phyloP scores from a whole-genome alignment of 257 asterid genomes.

The Solanum stenotomum region DNA sequence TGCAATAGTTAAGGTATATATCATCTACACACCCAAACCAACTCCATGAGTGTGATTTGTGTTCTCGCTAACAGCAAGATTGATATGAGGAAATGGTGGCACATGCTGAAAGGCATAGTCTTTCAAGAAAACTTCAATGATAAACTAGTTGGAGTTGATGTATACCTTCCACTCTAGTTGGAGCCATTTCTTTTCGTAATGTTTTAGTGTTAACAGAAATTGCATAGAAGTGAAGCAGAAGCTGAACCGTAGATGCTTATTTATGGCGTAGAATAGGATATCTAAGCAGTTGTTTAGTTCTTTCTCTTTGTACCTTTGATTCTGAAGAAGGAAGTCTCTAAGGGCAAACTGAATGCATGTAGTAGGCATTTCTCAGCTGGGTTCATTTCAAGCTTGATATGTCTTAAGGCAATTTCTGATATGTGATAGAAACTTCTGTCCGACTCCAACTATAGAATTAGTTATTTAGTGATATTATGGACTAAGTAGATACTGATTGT shows the following conservation, averaged over 20 bases:
- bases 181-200: background rate
- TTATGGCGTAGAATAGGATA: background rate
- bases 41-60: background rate
- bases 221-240: background rate
- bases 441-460: background rate
- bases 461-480: background rate
- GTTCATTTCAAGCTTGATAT: background rate
- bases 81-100: background rate
- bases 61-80: background rate
- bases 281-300: background rate
- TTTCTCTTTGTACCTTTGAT: background rate
- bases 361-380: background rate
- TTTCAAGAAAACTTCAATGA: background rate
- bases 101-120: background rate
- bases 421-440: background rate
- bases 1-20: background rate
- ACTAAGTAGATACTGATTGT: background rate
- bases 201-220: background rate
- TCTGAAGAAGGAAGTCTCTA: background rate
- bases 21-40: background rate
- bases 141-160: background rate
- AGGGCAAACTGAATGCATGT: background rate
- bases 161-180: background rate
- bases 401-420: background rate
- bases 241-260: background rate